Evolutionary conservation across 805 yeast genomes (phyloP).

Genomic region (Maudiozyma serrabonitensis): DNA sequence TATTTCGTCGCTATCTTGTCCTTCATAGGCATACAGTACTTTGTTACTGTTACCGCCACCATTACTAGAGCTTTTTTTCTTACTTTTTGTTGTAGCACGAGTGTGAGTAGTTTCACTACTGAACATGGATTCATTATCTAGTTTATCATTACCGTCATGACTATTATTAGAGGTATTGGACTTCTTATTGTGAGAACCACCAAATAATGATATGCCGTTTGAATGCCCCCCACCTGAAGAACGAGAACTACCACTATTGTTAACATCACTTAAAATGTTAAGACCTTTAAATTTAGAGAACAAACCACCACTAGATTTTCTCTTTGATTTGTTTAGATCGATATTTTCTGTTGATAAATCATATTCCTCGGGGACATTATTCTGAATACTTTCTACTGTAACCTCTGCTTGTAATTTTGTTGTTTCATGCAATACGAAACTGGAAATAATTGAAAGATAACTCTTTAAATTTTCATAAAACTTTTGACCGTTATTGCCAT

Average conservation of each 20-base stretch:
- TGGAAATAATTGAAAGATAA: constrained; percentile 44
- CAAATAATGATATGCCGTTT: constrained; percentile 1
- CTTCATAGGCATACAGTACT: constrained; percentile 57
- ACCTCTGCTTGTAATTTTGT: constrained; percentile 69
- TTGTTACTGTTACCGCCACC: constrained; percentile 18
- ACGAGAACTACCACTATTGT: not conserved
- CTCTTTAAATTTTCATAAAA: constrained; percentile 37
- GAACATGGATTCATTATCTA: constrained; percentile 4
- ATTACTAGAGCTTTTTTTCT: not conserved
- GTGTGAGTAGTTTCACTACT: constrained; percentile 5
- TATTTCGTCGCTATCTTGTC: constrained; percentile 70
- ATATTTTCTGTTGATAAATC: constrained; percentile 53
- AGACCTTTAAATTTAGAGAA: constrained; percentile 31
- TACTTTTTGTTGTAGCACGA: not conserved
- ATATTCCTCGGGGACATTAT: constrained; percentile 60
- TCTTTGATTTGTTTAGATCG: constrained; percentile 38
- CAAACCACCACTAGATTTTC: constrained; percentile 37
- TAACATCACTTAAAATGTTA: constrained; percentile 1
- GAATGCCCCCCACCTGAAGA: not conserved
- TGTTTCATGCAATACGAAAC: constrained; percentile 66
- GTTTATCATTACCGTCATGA: constrained; percentile 6
- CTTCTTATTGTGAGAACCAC: not conserved
- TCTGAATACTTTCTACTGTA: constrained; percentile 81
- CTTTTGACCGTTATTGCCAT: constrained; percentile 29
- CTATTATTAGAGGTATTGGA: not conserved